Percentiles rank a stretch among this genome's conserved stretches.
These are phyloP conservation scores for Brachypodium distachyon DNA, from an alignment of 202 grass and related monocot genomes.

Conservation along the genomic window DNA sequence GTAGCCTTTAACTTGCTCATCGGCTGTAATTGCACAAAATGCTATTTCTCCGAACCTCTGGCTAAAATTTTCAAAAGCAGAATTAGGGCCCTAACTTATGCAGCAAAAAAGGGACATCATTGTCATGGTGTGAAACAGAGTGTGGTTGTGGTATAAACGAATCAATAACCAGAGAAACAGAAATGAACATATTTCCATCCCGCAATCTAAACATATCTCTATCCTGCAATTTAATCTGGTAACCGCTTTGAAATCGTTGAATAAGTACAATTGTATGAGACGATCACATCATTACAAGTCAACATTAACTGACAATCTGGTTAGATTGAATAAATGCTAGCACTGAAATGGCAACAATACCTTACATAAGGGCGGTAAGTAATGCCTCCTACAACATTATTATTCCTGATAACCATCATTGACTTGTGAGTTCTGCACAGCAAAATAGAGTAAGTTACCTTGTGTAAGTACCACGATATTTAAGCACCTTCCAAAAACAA, in stretches of 20 bases:
- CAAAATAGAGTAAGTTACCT: not conserved
- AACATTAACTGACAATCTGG: not conserved
- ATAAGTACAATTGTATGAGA: not conserved
- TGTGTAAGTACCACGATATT: not conserved
- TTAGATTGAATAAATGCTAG: not conserved
- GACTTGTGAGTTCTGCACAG: slow-evolving; percentile 95
- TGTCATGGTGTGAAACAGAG: not conserved
- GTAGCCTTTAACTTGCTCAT: slow-evolving; percentile 99
- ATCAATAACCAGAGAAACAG: not conserved
- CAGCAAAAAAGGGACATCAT: not conserved
- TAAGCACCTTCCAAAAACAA: not conserved
- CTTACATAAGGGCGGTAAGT: slow-evolving; percentile 94
- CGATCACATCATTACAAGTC: not conserved
- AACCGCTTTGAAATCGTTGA: not conserved
- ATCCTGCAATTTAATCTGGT: not conserved
- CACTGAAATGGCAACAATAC: slow-evolving; percentile 30
- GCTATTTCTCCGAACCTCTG: slow-evolving; percentile 99
- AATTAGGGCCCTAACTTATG: slow-evolving; percentile 12
- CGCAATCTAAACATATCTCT: not conserved
- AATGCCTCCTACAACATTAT: slow-evolving; percentile 95
- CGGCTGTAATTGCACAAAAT: slow-evolving; percentile 96
- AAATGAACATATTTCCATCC: not conserved
- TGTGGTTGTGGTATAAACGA: not conserved
- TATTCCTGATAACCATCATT: slow-evolving; percentile 99
- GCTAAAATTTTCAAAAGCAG: slow-evolving; percentile 37